Evolutionary conservation across 2,329 filamentous ascomycete species (phyloP).

Genomic region (Botrytis deweyae): DNA sequence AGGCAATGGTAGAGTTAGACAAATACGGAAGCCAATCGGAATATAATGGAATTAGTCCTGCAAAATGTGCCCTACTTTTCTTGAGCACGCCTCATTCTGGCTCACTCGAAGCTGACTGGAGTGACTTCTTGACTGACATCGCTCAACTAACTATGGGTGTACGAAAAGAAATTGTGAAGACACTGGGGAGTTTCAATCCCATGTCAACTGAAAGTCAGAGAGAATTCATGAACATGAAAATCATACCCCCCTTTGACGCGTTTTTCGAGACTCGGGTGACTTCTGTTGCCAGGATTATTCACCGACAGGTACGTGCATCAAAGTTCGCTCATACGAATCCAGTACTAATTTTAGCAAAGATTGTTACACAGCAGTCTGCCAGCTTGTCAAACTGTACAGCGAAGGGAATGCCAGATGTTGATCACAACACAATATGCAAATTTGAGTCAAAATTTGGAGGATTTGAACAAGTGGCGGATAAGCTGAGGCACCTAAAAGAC

Average conservation of each 20-base stretch:
- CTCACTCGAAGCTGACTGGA: slow-evolving; percentile 1
- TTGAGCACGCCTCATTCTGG: background rate
- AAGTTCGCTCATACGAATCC: background rate
- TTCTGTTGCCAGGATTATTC: background rate
- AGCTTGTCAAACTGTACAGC: background rate
- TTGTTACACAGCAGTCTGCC: background rate
- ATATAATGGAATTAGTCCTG: background rate
- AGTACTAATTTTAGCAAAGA: background rate
- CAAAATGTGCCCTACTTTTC: background rate
- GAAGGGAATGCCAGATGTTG: background rate
- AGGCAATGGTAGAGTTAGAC: slow-evolving; percentile 1
- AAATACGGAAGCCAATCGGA: background rate
- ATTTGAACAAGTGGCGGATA: background rate
- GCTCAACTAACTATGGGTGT: background rate
- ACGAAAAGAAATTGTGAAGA: background rate
- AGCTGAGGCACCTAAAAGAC: background rate
- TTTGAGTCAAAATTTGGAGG: slow-evolving; percentile 4
- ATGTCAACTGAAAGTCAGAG: background rate
- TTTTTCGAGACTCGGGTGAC: background rate
- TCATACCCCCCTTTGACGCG: background rate
- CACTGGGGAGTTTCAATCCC: background rate
- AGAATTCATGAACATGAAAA: background rate
- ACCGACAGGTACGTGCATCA: background rate
- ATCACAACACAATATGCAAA: slow-evolving; percentile 11
- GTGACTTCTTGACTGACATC: background rate